Evolutionary conservation across 1,139 yeast genomes (phyloP).

Genomic region (Spencermartinsiella ligniputridi): DNA sequence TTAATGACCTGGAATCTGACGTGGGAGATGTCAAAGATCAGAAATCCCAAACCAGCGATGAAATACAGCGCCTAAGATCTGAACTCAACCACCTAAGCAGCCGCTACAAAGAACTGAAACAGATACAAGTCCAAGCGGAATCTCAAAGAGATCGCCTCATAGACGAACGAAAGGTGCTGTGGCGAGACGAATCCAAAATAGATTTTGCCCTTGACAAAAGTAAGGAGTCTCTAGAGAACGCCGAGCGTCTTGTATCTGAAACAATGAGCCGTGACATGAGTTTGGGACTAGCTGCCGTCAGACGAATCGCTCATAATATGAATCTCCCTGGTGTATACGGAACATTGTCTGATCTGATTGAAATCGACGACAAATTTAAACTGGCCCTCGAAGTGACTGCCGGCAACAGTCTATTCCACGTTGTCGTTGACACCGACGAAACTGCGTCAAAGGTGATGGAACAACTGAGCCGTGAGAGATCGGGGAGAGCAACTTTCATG

Average conservation of each 20-base stretch:
- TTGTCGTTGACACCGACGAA: conserved; percentile 83
- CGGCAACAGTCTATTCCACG: conserved; percentile 79
- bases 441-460: conserved; percentile 79
- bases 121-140: conserved; percentile 16
- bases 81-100: conserved; percentile 33
- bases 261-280: conserved; percentile 55
- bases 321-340: conserved; percentile 70
- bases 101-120: conserved; percentile 25
- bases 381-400: conserved; percentile 86
- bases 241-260: conserved; percentile 58
- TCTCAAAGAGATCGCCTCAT: conserved; percentile 36
- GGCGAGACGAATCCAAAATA: conserved; percentile 75
- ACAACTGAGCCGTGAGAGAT: conserved; percentile 62
- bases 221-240: conserved; percentile 38
- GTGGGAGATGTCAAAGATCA: conserved; percentile 23
- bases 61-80: conserved; percentile 19
- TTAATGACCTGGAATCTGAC: conserved; percentile 18
- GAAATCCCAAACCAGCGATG: conserved; percentile 13
- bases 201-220: conserved; percentile 54
- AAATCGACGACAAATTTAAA: conserved; percentile 76
- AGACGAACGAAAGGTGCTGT: conserved; percentile 65
- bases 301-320: conserved; percentile 46
- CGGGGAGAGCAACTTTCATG: conserved; percentile 86
- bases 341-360: conserved; percentile 76
- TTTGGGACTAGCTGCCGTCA: conserved; percentile 65